These are phyloP conservation scores for Sphagnum contortum DNA, from an alignment of 225 moss, liverwort and hornwort species.

Conservation along the genomic window DNA sequence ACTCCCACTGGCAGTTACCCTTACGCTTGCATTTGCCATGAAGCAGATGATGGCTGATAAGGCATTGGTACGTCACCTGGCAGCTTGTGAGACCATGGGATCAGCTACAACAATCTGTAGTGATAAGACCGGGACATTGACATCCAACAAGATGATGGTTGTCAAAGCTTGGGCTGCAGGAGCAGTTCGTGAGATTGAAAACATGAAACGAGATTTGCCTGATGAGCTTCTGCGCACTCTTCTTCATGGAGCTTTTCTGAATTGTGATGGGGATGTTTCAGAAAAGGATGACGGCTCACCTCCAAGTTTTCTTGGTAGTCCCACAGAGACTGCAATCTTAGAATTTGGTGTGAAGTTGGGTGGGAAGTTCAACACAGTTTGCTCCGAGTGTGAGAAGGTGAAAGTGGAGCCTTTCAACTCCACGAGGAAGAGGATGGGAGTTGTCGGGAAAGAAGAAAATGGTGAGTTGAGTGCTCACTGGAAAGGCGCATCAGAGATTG, in stretches of 20 bases:
- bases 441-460: conserved; percentile 2
- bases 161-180: conserved; percentile 11
- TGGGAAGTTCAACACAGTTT: conserved; percentile 4
- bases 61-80: conserved; percentile 16
- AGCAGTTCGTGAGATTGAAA: conserved; percentile 1
- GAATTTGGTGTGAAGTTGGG: conserved; percentile 10
- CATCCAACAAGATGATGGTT: conserved; percentile 17
- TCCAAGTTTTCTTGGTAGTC: conserved; percentile 5
- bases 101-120: conserved; percentile 14
- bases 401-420: conserved; percentile 15
- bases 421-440: conserved; percentile 17
- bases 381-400: conserved; percentile 7
- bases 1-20: conserved; percentile 16
- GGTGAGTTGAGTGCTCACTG: conserved; percentile 6
- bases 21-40: conserved; percentile 17
- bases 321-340: conserved; percentile 11
- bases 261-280: conserved; percentile 6
- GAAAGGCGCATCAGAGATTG: conserved; percentile 15
- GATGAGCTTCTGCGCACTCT: conserved; percentile 1
- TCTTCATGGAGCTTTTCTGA: conserved; percentile 10
- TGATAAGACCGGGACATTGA: conserved; percentile 17
- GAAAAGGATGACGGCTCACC: conserved; percentile 9
- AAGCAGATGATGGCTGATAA: conserved; percentile 21
- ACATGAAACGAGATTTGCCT: conserved; percentile 3
- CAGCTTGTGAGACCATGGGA: conserved; percentile 17